Percentiles rank a stretch among this genome's conserved stretches.
Conservation (phyloP, 1,139 yeast species). For the Taiozyma onychis region DNA sequence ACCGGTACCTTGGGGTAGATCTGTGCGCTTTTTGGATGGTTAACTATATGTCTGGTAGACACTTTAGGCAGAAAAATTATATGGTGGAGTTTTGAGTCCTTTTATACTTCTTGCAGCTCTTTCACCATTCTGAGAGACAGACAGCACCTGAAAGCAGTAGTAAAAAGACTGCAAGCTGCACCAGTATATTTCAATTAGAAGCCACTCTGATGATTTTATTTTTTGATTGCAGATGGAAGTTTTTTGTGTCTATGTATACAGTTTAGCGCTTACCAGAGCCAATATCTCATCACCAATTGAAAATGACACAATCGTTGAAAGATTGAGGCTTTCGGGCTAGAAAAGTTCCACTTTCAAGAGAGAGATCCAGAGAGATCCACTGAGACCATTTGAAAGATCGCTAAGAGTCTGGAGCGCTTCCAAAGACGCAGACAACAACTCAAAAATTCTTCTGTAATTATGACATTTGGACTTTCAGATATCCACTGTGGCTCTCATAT, state of each 20-base stretch:
- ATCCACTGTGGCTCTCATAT: not conserved
- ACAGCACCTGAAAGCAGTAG: no score
- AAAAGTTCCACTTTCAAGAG: no score
- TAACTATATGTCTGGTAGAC: not conserved
- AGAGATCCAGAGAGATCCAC: not conserved
- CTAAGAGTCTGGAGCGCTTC: no score
- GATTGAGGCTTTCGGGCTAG: not conserved
- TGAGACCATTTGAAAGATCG: no score
- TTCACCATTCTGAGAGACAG: not conserved
- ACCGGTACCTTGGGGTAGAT: constrained; percentile 33
- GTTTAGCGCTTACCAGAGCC: not conserved
- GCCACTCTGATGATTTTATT: not conserved
- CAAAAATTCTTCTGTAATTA: not conserved
- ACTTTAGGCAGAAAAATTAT: not conserved
- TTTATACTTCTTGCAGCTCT: not conserved
- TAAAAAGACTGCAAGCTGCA: no score
- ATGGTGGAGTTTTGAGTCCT: not conserved
- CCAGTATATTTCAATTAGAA: not conserved
- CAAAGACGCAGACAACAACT: no score
- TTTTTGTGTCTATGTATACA: not conserved
- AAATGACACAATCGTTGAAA: not conserved
- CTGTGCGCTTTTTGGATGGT: constrained; percentile 2
- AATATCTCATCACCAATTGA: not conserved
- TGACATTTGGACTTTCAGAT: not conserved
- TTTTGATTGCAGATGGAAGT: not conserved